Percentiles rank a stretch among this genome's conserved stretches.
Evolutionary conservation across 345 rosid genomes (phyloP).

Genomic region (Passiflora organensis): DNA sequence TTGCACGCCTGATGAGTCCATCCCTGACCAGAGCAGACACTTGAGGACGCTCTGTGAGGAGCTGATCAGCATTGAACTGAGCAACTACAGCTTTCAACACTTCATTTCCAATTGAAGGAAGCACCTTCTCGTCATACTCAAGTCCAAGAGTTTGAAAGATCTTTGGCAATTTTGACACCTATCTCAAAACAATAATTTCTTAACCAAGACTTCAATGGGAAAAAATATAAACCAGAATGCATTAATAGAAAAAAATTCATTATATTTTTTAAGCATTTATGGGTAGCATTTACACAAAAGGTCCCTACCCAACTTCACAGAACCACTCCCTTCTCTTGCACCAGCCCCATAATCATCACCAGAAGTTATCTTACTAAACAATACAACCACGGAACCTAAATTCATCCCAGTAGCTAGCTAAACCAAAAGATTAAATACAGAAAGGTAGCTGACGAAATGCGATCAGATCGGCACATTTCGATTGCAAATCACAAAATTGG

Average conservation of each 20-base stretch:
- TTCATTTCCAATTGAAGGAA: constrained; percentile 96
- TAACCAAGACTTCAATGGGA: background rate
- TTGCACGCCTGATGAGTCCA: constrained; percentile 67
- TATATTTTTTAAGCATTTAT: too few species aligned
- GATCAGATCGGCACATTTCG: background rate
- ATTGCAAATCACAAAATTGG: background rate
- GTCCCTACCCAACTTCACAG: too few species aligned
- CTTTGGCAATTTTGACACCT: constrained; percentile 66
- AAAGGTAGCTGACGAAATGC: background rate
- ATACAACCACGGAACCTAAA: background rate
- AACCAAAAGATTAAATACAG: background rate
- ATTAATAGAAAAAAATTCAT: too few species aligned
- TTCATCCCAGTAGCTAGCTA: background rate
- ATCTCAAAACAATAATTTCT: background rate
- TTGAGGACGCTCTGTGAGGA: constrained; percentile 91
- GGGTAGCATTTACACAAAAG: too few species aligned
- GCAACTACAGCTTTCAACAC: constrained; percentile 98
- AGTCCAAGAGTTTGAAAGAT: constrained; percentile 86
- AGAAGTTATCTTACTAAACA: background rate
- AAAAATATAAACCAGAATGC: background rate
- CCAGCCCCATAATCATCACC: too few species aligned
- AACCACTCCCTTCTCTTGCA: too few species aligned
- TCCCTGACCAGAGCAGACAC: constrained; percentile 89
- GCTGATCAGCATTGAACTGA: constrained; percentile 96
- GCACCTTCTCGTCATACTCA: constrained; percentile 92